These are phyloP conservation scores for Taxillus chinensis DNA, from an alignment of 164 flowering plant species.

Conservation along the genomic window DNA sequence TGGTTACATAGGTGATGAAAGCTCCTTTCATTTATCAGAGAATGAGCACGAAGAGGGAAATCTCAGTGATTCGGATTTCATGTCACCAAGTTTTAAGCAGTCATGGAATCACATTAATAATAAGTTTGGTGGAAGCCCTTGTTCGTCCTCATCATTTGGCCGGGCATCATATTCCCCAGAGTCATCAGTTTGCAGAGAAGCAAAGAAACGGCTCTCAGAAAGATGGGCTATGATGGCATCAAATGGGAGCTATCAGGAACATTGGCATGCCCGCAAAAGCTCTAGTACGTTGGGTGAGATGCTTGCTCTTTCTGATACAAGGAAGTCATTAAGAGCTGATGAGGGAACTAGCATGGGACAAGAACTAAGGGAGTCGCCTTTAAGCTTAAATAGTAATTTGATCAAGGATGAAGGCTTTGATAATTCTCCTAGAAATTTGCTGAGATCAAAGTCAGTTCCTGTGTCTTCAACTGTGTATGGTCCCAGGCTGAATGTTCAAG, in stretches of 20 bases:
- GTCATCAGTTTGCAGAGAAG: constrained; percentile 90
- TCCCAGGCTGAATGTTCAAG: constrained; percentile 31
- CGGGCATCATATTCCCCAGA: constrained; percentile 75
- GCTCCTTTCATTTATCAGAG: constrained; percentile 72
- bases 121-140: constrained; percentile 60
- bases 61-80: constrained; percentile 70
- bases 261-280: constrained; percentile 49
- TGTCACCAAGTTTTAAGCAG: constrained; percentile 72
- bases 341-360: constrained; percentile 28
- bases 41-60: constrained; percentile 47
- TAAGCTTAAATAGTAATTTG: constrained; percentile 18
- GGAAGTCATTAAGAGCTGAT: constrained; percentile 24
- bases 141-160: constrained; percentile 60
- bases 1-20: constrained; percentile 81
- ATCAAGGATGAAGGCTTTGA: constrained; percentile 22
- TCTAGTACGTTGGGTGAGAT: constrained; percentile 92
- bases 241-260: constrained; percentile 48
- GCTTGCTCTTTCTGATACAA: constrained; percentile 82
- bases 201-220: constrained; percentile 91
- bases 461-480: constrained; percentile 46
- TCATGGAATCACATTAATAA: constrained; percentile 76
- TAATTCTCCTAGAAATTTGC: constrained; percentile 45
- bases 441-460: constrained; percentile 91
- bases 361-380: constrained; percentile 25
- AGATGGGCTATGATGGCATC: constrained; percentile 87